phyloP scores from a whole-genome alignment of 257 asterid genomes.

The Mentha longifolia region DNA sequence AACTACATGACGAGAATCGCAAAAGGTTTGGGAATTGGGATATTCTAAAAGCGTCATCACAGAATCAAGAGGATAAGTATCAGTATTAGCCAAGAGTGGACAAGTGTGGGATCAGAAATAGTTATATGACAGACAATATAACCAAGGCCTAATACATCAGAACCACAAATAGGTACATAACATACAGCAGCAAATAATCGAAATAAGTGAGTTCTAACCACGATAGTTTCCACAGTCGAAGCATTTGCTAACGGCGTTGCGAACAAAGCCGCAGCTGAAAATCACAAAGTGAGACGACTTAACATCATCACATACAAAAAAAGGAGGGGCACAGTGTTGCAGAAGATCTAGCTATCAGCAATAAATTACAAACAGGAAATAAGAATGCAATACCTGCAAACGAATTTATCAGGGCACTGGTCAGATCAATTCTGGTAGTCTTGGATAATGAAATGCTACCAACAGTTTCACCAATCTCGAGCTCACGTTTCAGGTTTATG shows the following conservation, averaged over 20 bases:
- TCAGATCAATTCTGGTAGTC: constrained; percentile 38
- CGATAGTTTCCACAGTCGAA: constrained; percentile 44
- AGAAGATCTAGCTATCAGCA: background rate
- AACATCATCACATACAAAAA: background rate
- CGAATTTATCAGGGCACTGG: constrained; percentile 35
- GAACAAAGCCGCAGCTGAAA: constrained; percentile 53
- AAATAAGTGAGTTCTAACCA: constrained; percentile 51
- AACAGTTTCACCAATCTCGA: constrained; percentile 32
- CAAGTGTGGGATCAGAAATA: background rate
- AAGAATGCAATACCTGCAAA: constrained; percentile 27
- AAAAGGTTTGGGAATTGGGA: constrained; percentile 2
- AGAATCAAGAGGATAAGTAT: constrained; percentile 1
- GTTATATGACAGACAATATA: background rate
- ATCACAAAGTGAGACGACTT: constrained; percentile 11
- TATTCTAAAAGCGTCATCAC: background rate
- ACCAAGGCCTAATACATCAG: background rate
- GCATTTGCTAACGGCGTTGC: constrained; percentile 61
- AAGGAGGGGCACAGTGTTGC: background rate
- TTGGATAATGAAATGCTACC: constrained; percentile 32
- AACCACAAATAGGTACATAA: background rate
- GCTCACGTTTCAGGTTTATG: constrained; percentile 29
- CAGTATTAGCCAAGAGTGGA: background rate
- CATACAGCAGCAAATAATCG: background rate
- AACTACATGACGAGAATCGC: constrained; percentile 4
- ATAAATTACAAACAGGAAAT: background rate